Conservation (phyloP, 2,329 filamentous ascomycete genomes). For the Aspergillus fischeri region DNA sequence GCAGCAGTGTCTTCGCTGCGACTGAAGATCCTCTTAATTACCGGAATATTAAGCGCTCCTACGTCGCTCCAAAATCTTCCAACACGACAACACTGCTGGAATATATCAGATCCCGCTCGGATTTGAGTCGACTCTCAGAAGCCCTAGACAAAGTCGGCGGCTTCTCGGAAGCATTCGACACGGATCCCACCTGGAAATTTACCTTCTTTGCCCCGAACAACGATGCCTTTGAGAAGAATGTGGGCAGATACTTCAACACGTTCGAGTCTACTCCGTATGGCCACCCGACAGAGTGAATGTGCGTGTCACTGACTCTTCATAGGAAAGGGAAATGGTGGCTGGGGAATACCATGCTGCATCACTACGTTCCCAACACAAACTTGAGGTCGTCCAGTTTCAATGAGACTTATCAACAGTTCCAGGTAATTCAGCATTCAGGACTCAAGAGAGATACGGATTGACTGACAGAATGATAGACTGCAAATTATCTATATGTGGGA, state of each 20-base stretch:
- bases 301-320: not conserved
- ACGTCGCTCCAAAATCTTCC: not conserved
- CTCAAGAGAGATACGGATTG: not conserved
- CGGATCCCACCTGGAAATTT: slow-evolving; percentile 23
- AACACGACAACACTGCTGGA: not conserved
- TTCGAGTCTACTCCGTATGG: slow-evolving; percentile 1
- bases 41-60: not conserved
- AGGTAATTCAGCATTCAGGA: not conserved
- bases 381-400: not conserved
- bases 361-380: slow-evolving; percentile 4
- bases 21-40: not conserved
- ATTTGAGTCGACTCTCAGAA: not conserved
- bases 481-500: slow-evolving; percentile 1
- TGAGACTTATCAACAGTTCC: not conserved
- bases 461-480: not conserved
- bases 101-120: not conserved
- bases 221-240: slow-evolving; percentile 24
- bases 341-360: slow-evolving; percentile 1
- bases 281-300: too few species aligned
- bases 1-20: not conserved
- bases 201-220: slow-evolving; percentile 31
- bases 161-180: slow-evolving; percentile 27
- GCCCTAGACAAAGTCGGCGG: slow-evolving; percentile 9
- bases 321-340: slow-evolving; percentile 8
- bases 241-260: slow-evolving; percentile 19